Conservation (phyloP, 257 asterid species). For the Scutellaria galericulata region DNA sequence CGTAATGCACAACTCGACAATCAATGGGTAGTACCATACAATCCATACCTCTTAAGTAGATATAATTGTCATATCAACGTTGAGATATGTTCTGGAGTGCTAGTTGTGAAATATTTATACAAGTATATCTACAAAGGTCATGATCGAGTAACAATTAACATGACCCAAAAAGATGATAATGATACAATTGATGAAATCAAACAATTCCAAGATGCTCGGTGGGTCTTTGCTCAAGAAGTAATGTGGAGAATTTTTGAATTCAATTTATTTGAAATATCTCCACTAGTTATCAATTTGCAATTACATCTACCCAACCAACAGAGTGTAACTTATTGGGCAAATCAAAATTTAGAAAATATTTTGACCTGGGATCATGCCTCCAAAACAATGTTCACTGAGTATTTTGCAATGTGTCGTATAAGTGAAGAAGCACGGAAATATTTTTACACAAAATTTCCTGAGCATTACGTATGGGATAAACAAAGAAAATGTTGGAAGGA, state of each 20-base stretch:
- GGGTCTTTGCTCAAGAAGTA: neutral
- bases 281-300: neutral
- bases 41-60: too few species aligned
- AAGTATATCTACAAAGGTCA: neutral
- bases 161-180: neutral
- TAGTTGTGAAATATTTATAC: neutral
- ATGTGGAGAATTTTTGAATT: conserved; percentile 1
- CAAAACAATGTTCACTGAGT: too few species aligned
- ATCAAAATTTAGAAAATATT: too few species aligned
- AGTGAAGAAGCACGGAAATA: too few species aligned
- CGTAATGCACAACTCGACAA: too few species aligned
- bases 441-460: too few species aligned
- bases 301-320: neutral
- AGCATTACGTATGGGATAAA: too few species aligned
- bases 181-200: neutral
- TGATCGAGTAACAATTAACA: too few species aligned
- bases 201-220: neutral
- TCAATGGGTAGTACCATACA: too few species aligned
- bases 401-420: too few species aligned
- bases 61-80: neutral
- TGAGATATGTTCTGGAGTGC: neutral
- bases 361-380: too few species aligned
- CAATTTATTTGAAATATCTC: neutral
- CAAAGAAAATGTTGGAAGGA: too few species aligned
- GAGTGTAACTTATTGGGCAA: neutral